Percentiles rank a stretch among this genome's conserved stretches.
Conservation (phyloP, 768 basidiomycete genomes). For the Mycena olivaceomarginata region DNA sequence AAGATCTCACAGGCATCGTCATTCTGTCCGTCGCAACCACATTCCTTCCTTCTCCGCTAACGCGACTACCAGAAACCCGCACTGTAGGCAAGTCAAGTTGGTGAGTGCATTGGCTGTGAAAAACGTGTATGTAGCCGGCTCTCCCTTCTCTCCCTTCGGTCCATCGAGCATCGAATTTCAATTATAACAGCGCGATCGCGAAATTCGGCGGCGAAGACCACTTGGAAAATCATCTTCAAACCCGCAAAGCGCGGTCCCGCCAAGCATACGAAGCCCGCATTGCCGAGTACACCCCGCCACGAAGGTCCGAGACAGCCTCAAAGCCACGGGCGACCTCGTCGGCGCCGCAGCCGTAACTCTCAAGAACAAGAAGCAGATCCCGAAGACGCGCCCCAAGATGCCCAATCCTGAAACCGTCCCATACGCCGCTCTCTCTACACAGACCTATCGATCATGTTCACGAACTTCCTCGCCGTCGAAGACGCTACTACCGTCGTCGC, state of each 20-base stretch:
- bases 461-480: conserved; percentile 22
- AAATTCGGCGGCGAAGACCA: conserved; percentile 15
- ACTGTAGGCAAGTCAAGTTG: neutral
- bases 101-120: conserved; percentile 9
- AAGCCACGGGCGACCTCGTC: neutral
- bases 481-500: neutral
- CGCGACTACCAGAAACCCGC: neutral
- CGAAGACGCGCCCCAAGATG: conserved; percentile 14
- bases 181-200: conserved; percentile 7
- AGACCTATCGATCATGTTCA: neutral
- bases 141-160: neutral
- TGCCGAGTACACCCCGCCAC: conserved; percentile 14
- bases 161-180: neutral
- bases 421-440: neutral
- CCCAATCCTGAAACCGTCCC: conserved; percentile 12
- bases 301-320: neutral
- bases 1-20: neutral
- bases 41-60: neutral
- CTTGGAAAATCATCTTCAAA: neutral
- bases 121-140: conserved; percentile 8
- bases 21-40: neutral
- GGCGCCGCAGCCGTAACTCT: conserved; percentile 16
- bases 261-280: conserved; percentile 9
- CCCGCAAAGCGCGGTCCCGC: conserved; percentile 1
- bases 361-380: conserved; percentile 23